Base-by-base conservation (phyloP, 306 rosid genomes). In the Phaseolus lunatus region DNA sequence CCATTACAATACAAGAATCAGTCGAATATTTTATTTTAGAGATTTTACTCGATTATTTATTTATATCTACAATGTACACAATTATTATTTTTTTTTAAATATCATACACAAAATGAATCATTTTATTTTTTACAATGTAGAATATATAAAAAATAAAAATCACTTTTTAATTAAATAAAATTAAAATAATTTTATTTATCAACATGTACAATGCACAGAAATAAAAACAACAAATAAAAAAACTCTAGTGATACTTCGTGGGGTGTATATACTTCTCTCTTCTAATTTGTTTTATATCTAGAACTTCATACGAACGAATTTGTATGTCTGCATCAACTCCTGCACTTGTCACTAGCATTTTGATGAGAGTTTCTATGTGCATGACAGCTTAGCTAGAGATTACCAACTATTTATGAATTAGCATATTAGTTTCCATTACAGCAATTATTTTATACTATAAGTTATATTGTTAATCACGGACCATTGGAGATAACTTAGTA, bases 191-290 rank as follows among this genome's bases (percentile, higher is more conserved):
- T n/a, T n/a, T 5, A 7, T n/a, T n/a, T 13, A 49, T 49, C 23
- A n/a, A 49, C 22, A 3, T 7, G 3, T 7, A 16, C 54, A 16
- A 70, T 5, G 27, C 3, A 10, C 24, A 13, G 14, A 37, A 53
- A 57, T 73, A 67, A 54, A 48, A 67, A 50, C 1, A 50, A 53
- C 5, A 14, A 24, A 26, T 49, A 31, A 33, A 7, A 29, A 3
- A 20, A 22, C 20, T 61, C 9, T 1, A 16, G 27, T 8, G 41
- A 31, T 33, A 3, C 14, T 24, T 66, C 29, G 57, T 5, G 8
- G 20, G 57, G 29, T 39, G 18, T 67, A 7, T 33, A 12, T 64
- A 61, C 50, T 75, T 73, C 47, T 73, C 45, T 44, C 57, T 75
- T 48, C 50, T 35, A 27, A 24, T 50, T 76, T 65, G 27, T 3